These are phyloP conservation scores for Ceratobasidium sp. DNA, from an alignment of 1,284 basidiomycete genomes.

Conservation along the genomic window DNA sequence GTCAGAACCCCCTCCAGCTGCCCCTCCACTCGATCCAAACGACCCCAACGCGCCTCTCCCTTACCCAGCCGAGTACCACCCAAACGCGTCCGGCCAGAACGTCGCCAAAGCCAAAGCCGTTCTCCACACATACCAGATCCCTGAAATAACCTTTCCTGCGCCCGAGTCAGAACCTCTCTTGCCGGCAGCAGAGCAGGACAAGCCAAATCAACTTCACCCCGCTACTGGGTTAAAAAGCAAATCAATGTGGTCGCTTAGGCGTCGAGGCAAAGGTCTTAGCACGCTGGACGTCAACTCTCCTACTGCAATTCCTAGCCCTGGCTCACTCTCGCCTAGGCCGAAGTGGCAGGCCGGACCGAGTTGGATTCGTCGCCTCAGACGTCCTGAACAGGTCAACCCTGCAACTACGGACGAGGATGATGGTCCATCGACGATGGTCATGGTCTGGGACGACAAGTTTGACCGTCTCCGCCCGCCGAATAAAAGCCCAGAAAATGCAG, in stretches of 20 bases:
- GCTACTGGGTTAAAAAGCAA: constrained; percentile 9
- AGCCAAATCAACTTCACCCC: background rate
- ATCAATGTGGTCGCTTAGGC: constrained; percentile 38
- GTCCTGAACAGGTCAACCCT: background rate
- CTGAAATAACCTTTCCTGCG: constrained; percentile 30
- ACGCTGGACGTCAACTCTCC: constrained; percentile 29
- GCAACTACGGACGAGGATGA: constrained; percentile 20
- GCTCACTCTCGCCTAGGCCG: background rate
- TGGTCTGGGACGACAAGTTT: constrained; percentile 40
- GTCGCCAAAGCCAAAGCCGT: constrained; percentile 39
- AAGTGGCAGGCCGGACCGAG: constrained; percentile 35
- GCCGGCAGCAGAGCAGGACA: background rate
- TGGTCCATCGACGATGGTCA: constrained; percentile 1
- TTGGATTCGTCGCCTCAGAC: constrained; percentile 24
- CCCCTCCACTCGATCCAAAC: background rate
- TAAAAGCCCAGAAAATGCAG: background rate
- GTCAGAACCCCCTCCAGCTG: constrained; percentile 3
- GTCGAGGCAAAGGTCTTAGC: constrained; percentile 24
- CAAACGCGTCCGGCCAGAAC: constrained; percentile 15
- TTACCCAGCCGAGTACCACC: constrained; percentile 30
- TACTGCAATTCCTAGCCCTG: constrained; percentile 13
- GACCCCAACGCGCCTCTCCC: constrained; percentile 3
- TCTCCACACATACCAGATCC: constrained; percentile 42
- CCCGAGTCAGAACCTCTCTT: background rate
- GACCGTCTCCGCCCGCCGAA: background rate